Percentiles rank a stretch among this genome's conserved stretches.
Evolutionary conservation across 2,329 filamentous ascomycete species (phyloP).

Genomic region (Sphaceloma murrayae): DNA sequence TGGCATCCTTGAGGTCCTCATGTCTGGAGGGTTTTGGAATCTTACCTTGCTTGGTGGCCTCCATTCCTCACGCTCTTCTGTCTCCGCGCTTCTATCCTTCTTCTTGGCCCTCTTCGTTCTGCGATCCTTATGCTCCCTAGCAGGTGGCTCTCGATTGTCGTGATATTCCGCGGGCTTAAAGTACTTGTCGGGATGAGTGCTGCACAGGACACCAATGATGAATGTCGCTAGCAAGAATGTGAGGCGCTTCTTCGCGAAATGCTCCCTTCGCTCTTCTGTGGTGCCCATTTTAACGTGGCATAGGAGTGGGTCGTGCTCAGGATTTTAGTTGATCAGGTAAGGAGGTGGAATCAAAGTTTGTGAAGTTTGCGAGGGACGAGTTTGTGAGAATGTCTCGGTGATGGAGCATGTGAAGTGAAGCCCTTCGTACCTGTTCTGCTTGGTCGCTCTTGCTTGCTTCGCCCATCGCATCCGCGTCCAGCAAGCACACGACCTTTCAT

Average conservation of each 20-base stretch:
- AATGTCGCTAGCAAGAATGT: constrained; percentile 12
- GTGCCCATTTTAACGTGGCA: constrained; percentile 10
- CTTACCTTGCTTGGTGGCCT: constrained; percentile 3
- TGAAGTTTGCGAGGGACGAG: background rate
- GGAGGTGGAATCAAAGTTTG: background rate
- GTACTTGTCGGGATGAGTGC: constrained; percentile 11
- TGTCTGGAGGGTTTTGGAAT: background rate
- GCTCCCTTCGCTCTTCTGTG: constrained; percentile 7
- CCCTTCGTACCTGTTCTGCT: too few relatives aligned
- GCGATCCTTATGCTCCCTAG: background rate
- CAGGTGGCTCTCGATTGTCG: background rate
- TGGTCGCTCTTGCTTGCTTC: too few relatives aligned
- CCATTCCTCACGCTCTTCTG: constrained; percentile 9
- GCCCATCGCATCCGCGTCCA: too few relatives aligned
- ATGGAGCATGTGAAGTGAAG: too few relatives aligned
- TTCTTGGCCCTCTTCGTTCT: constrained; percentile 1
- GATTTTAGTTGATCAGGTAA: too few relatives aligned
- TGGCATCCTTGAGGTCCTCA: constrained; percentile 6
- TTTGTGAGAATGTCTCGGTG: too few relatives aligned
- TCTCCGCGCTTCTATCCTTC: background rate
- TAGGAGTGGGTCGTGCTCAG: background rate
- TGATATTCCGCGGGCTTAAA: constrained; percentile 8
- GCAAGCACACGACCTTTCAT: too few relatives aligned
- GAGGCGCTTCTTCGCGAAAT: constrained; percentile 13
- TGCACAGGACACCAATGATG: constrained; percentile 11